These are phyloP conservation scores for Tulasnella sp. DNA, from an alignment of 768 basidiomycete species.

Conservation along the genomic window DNA sequence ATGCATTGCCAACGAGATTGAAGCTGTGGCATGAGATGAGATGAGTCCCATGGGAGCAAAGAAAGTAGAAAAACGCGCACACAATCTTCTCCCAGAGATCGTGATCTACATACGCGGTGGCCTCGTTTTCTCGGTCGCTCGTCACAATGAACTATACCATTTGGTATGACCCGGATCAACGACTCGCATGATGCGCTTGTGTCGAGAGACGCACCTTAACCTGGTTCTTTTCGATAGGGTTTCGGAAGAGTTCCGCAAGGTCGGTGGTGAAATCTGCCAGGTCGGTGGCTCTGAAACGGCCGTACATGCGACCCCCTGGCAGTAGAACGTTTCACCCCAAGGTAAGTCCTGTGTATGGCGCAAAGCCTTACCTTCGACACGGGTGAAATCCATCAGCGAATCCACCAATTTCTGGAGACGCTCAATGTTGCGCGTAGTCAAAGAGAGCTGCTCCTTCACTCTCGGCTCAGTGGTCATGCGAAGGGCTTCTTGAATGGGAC, in stretches of 20 bases:
- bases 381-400: constrained; percentile 47
- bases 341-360: not conserved
- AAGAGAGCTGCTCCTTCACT: constrained; percentile 37
- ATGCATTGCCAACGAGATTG: constrained; percentile 47
- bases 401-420: constrained; percentile 47
- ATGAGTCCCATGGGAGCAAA: not conserved
- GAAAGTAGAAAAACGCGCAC: not conserved
- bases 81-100: constrained; percentile 46
- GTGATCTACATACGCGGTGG: constrained; percentile 43
- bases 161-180: not conserved
- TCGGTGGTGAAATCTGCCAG: constrained; percentile 44
- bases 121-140: constrained; percentile 39
- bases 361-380: constrained; percentile 39
- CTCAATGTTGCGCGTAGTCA: constrained; percentile 43
- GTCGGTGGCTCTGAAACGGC: constrained; percentile 44
- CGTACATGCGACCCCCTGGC: constrained; percentile 37
- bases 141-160: constrained; percentile 41
- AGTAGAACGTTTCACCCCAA: not conserved
- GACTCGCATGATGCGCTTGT: not conserved
- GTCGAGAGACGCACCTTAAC: constrained; percentile 34
- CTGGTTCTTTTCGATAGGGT: constrained; percentile 44
- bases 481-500: constrained; percentile 40
- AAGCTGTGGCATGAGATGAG: constrained; percentile 35
- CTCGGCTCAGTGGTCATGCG: constrained; percentile 34
- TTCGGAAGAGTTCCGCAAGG: constrained; percentile 45